These are phyloP conservation scores for Aureobasidium vineae DNA, from an alignment of 2,329 filamentous ascomycete species.

Conservation along the genomic window DNA sequence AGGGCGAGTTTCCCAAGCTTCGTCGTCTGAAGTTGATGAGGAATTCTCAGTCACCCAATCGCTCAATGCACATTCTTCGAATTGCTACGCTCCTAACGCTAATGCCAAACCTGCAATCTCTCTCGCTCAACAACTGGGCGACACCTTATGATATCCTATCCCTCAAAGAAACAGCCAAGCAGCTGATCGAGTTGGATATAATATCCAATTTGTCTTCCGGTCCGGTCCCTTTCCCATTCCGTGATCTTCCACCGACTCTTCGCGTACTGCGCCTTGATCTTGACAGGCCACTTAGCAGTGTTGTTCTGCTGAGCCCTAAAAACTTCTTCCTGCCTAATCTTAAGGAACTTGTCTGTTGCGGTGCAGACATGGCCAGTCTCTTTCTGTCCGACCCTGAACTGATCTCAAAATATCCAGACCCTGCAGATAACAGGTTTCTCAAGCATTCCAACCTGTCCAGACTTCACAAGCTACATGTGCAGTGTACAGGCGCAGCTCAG, in stretches of 20 bases:
- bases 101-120: conserved; percentile 20
- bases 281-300: not conserved
- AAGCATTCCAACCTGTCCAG: conserved; percentile 2
- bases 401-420: conserved; percentile 10
- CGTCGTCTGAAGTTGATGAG: conserved; percentile 10
- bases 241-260: conserved; percentile 4
- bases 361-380: conserved; percentile 16
- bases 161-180: not conserved
- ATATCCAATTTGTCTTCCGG: conserved; percentile 11
- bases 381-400: conserved; percentile 8
- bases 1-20: conserved; percentile 22
- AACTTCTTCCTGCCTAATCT: conserved; percentile 16
- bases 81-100: not conserved
- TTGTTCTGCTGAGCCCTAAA: conserved; percentile 3
- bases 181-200: conserved; percentile 11
- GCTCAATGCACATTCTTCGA: conserved; percentile 6
- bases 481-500: conserved; percentile 10
- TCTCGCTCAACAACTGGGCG: conserved; percentile 16
- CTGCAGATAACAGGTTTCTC: conserved; percentile 9
- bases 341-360: conserved; percentile 20
- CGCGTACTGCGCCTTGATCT: conserved; percentile 4
- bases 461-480: conserved; percentile 12
- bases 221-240: conserved; percentile 2
- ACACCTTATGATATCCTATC: conserved; percentile 9
- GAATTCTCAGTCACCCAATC: not conserved